Base-by-base conservation (phyloP, 257 asterid species). In the Solanum habrochaites region DNA sequence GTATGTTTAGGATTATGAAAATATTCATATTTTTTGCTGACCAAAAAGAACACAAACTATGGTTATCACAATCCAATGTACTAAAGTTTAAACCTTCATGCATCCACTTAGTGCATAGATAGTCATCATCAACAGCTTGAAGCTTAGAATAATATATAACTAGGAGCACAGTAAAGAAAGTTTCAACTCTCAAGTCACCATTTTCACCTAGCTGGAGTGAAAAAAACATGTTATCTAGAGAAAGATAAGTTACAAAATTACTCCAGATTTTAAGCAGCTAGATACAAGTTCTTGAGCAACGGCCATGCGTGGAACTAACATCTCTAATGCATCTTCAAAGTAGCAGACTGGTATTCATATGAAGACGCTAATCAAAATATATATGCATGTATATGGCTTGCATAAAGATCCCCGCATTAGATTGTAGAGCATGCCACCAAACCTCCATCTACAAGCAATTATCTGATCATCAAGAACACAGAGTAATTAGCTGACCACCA, bases 361-460 rank as follows among this genome's bases (percentile, higher is more conserved):
- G 11, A 47, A 25, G 40, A 25, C 16, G 27, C 64, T 43, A 45
- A 78, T 43, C 39, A 13, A n/a, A 21, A 42, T 14, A 75, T 42
- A 75, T 40, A 25, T 75, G 0, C 1, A 13, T 47, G 21, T 78
- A 47, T 78, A 77, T n/a, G 37, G 64, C 40, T 25, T 78, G 40
- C 83, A 45, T 4, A 37, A 80, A 9, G 11, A 80, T 80, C 66
- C 42, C 84, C 6, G 42, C 42, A 29, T 45, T 43, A 77, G 21
- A 78, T 47, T 43, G 2, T 14, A 45, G 83, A 47, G 64, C 42
- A 27, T 80, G 40, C 11, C 66, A 80, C 27, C 43, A 29, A 29
- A 29, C 29, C 85, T 78, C 85, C 87, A 43, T 85, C 91, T 91
- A 88, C 91, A 90, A 87, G 83, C 85, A 90, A 83, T 86, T 52